Conservation (phyloP, 2,329 filamentous ascomycete genomes). For the Macroventuria anomochaeta region DNA sequence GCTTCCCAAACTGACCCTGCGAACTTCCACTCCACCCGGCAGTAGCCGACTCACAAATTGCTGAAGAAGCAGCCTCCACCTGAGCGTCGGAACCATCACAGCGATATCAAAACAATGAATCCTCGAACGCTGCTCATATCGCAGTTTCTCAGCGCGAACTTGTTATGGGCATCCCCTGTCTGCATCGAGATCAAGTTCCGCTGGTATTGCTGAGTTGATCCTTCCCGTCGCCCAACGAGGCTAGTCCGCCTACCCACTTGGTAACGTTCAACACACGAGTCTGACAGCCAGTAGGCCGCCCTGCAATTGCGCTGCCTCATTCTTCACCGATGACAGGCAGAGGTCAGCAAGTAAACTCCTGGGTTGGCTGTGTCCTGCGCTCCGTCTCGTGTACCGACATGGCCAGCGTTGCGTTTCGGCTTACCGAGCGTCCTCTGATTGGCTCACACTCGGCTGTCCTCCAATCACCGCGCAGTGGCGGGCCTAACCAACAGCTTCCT, state of each 20-base stretch:
- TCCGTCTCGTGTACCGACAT: conserved; percentile 5
- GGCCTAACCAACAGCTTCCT: conserved; percentile 1
- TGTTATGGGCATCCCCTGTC: background rate
- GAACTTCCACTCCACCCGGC: conserved; percentile 9
- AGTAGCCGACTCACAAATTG: conserved; percentile 5
- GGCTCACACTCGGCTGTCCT: background rate
- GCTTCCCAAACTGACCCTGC: background rate
- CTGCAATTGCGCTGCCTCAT: conserved; percentile 8
- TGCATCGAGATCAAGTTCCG: conserved; percentile 7
- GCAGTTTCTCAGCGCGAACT: background rate
- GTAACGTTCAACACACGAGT: background rate
- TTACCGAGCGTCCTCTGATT: conserved; percentile 6
- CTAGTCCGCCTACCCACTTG: conserved; percentile 10
- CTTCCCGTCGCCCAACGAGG: background rate
- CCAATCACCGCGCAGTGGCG: conserved; percentile 1
- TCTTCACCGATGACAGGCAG: conserved; percentile 10
- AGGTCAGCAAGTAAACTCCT: background rate
- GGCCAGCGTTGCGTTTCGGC: conserved; percentile 11
- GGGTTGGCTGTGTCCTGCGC: conserved; percentile 4
- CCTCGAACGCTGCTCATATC: background rate
- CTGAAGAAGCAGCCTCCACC: background rate
- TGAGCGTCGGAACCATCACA: background rate
- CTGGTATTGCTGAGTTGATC: background rate
- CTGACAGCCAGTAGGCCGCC: conserved; percentile 2
- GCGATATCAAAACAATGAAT: background rate